Percentiles rank a stretch among this genome's conserved stretches.
Evolutionary conservation across 164 flowering plant genomes (phyloP).

Genomic region (Vitis rotundifolia): DNA sequence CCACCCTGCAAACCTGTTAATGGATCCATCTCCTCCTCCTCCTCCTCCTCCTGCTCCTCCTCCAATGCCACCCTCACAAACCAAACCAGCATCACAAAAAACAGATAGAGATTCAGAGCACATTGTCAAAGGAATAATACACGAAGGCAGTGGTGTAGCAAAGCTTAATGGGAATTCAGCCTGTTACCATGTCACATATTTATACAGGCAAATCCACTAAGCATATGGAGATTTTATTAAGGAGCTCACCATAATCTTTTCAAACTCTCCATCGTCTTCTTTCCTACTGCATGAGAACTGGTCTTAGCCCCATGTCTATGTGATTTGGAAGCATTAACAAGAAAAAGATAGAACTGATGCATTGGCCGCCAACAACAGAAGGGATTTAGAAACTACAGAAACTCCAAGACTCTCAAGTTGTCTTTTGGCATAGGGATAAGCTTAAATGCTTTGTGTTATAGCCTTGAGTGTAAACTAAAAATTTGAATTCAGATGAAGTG

Average conservation of each 20-base stretch:
- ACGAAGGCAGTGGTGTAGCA: too few species aligned
- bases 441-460: too few species aligned
- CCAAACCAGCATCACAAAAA: neutral
- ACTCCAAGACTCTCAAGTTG: too few species aligned
- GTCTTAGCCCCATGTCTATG: slow-evolving; percentile 1
- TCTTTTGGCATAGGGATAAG: too few species aligned
- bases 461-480: too few species aligned
- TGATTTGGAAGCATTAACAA: neutral
- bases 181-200: neutral
- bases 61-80: neutral
- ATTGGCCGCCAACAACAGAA: neutral
- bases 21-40: neutral
- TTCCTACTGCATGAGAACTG: neutral
- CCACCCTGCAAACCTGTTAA: neutral
- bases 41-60: neutral
- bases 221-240: slow-evolving; percentile 1
- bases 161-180: neutral
- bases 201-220: neutral
- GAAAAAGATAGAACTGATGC: neutral
- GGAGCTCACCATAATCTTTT: neutral
- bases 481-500: too few species aligned
- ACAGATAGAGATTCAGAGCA: neutral
- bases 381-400: too few species aligned
- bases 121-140: neutral
- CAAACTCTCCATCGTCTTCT: neutral